These are phyloP conservation scores for Fusarium nisikadoi DNA, from an alignment of 2,329 filamentous ascomycete species.

Conservation along the genomic window DNA sequence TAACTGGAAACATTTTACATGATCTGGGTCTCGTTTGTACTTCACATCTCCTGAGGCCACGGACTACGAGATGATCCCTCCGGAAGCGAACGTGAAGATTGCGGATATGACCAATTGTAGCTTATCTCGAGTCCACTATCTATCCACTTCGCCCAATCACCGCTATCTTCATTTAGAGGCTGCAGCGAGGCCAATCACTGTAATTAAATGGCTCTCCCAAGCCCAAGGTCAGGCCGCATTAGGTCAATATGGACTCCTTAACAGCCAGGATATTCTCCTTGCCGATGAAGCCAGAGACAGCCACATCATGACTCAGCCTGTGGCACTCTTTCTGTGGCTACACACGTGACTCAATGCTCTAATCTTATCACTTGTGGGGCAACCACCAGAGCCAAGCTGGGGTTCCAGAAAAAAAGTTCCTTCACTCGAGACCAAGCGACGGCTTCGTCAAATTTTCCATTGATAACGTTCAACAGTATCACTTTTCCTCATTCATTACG, in stretches of 20 bases:
- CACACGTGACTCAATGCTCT: constrained; percentile 34
- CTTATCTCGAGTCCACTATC: constrained; percentile 15
- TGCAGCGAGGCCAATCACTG: constrained; percentile 36
- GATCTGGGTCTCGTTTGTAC: neutral
- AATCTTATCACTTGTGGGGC: constrained; percentile 39
- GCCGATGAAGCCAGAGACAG: constrained; percentile 7
- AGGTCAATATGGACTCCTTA: constrained; percentile 13
- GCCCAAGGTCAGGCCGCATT: constrained; percentile 12
- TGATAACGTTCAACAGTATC: constrained; percentile 38
- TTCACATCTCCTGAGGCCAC: constrained; percentile 8
- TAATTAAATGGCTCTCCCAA: constrained; percentile 17
- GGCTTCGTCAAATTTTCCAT: constrained; percentile 50
- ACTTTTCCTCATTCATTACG: constrained; percentile 6
- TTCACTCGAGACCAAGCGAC: constrained; percentile 39
- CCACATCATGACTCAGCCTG: constrained; percentile 30
- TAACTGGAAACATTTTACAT: neutral
- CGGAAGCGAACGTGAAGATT: constrained; percentile 21
- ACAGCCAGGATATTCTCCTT: constrained; percentile 9
- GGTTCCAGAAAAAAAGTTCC: constrained; percentile 50
- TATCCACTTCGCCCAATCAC: constrained; percentile 28
- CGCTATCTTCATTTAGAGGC: constrained; percentile 17
- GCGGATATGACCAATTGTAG: constrained; percentile 29
- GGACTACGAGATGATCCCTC: constrained; percentile 24
- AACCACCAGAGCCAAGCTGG: constrained; percentile 17
- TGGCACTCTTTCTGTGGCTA: neutral